phyloP scores from a whole-genome alignment of 1,284 basidiomycete species.

The Xerocomus nothofagi region DNA sequence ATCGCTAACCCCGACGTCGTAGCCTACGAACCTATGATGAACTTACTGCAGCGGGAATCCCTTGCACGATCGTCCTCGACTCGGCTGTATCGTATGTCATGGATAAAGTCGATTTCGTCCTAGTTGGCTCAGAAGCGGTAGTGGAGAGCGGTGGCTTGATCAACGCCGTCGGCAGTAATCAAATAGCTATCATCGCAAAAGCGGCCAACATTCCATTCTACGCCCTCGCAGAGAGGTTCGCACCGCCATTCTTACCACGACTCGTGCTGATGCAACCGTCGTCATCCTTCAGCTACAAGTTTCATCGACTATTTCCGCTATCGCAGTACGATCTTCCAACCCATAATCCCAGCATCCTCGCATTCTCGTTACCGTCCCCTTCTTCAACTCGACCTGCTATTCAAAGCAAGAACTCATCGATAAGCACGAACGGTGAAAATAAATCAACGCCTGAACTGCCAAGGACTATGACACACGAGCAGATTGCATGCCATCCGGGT shows the following conservation, averaged over 20 bases:
- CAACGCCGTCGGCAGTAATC: conserved; percentile 91
- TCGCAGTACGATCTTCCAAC: conserved; percentile 96
- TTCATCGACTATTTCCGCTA: conserved; percentile 94
- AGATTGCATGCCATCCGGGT: conserved; percentile 74
- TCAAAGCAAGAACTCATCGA: conserved; percentile 17
- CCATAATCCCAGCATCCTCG: conserved; percentile 69
- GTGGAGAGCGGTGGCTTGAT: conserved; percentile 91
- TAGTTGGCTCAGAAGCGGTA: conserved; percentile 97
- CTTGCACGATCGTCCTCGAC: conserved; percentile 93
- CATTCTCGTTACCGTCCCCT: conserved; percentile 49
- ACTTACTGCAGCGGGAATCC: conserved; percentile 84
- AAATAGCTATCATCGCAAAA: conserved; percentile 96
- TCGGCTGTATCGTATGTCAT: conserved; percentile 97
- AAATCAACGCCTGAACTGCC: conserved; percentile 29
- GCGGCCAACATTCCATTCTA: conserved; percentile 95
- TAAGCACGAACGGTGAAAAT: conserved; percentile 14
- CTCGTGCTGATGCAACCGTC: conserved; percentile 26
- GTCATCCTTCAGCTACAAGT: conserved; percentile 79
- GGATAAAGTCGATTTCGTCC: conserved; percentile 92
- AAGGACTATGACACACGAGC: conserved; percentile 64
- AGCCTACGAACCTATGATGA: conserved; percentile 89
- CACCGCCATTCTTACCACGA: conserved; percentile 21
- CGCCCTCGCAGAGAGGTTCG: conserved; percentile 89
- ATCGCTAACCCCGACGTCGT: conserved; percentile 8
- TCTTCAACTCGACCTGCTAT: conserved; percentile 26